A percentile compares a stretch with the other conserved stretches of the same genome.
Evolutionary conservation across 2,329 filamentous ascomycete species (phyloP).

Genomic region (Gaeumannomyces sp.): DNA sequence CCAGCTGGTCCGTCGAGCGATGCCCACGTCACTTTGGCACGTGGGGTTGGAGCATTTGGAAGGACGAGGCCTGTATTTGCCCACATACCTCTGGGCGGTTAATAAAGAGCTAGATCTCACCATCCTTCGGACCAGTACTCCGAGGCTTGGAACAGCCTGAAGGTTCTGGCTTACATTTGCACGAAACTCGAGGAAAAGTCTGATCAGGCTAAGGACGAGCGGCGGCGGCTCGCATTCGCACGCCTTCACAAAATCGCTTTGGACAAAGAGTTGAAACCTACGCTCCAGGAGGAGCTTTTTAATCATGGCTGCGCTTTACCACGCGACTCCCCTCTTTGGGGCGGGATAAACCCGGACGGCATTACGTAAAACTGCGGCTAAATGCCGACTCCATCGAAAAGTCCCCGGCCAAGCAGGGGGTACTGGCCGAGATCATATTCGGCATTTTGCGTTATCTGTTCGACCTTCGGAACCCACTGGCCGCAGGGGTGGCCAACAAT

Average conservation of each 20-base stretch:
- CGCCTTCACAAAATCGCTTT: background rate
- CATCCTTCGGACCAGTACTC: background rate
- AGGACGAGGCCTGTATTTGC: background rate
- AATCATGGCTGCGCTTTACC: background rate
- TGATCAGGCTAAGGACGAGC: background rate
- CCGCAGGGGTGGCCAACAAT: background rate
- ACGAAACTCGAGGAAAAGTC: background rate
- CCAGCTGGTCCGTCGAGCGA: background rate
- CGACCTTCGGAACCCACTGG: background rate
- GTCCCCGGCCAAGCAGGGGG: background rate
- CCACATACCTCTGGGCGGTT: background rate
- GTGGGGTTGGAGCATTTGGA: no score
- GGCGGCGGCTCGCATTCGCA: background rate
- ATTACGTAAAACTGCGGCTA: accelerated
- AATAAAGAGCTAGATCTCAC: background rate
- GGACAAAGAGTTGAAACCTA: background rate
- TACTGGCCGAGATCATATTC: background rate
- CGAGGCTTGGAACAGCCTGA: background rate
- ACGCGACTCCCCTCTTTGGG: background rate
- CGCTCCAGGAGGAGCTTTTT: background rate
- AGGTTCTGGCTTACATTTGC: background rate
- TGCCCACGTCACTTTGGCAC: accelerated
- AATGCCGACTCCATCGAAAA: background rate
- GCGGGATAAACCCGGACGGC: background rate
- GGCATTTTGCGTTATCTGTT: background rate